Evolutionary conservation across 2,329 filamentous ascomycete species (phyloP), one percentile per base, ranked within the genome.

Genomic region (Monilinia aucupariae): DNA sequence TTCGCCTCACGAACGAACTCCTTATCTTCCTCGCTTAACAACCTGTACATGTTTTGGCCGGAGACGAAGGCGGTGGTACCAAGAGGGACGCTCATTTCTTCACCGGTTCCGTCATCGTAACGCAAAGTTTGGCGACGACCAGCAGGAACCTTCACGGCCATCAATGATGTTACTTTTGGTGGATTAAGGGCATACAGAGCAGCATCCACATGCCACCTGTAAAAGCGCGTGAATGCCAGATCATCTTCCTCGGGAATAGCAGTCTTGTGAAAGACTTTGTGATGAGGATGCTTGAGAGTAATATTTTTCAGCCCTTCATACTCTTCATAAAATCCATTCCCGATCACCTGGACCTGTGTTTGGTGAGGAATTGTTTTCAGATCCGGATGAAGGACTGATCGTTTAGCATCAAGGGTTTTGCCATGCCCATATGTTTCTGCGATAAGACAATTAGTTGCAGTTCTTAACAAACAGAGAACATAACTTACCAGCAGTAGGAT

Each of bases 191-290:
- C 87, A 72, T 92, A 92, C 7, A 92, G 77, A 1, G 89, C 89
- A 4, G 89, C 89, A 70, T 92, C 89, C 61, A 92, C 91, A 73
- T 92, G 89, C 89, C 89, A 92, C 64, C 89, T 80, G 76, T 90
- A 92, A 76, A 91, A 85, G 8, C 82, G 76, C 0, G 83, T 85
- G 68, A 78, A 79, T 15, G 81, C 78, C 7, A 82, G 73, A 66
- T 86, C 83, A n/a, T 85, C 79, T n/a, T 79, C 77, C 1, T 86
- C 76, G 77, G 87, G 81, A 66, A 92, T 83, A 25, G 77, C 72
- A 6, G 84, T 83, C 59, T 83, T 82, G 74, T 92, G 89, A 75
- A 92, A 92, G 0, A 86, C 91, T 64, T 81, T 82, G 78, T 92
- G 90, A 71, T 92, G 89, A 7, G 90, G 89, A 71, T 92, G 90